Base-by-base conservation (phyloP, 768 basidiomycete genomes). In the Dioszegia aurantiaca region DNA sequence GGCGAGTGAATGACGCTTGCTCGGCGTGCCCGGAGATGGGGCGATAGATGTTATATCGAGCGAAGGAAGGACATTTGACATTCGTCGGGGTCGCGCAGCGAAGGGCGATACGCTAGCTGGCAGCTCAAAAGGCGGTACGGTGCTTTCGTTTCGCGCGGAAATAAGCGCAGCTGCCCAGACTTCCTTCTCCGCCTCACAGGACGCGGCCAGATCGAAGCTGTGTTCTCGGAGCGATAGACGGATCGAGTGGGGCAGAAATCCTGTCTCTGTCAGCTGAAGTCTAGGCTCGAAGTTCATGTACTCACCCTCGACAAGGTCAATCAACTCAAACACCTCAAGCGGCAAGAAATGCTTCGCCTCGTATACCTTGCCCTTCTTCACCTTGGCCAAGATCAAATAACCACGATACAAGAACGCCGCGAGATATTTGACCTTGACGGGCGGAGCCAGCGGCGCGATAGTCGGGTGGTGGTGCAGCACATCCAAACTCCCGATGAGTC, bases 321-420 rank as follows among this genome's bases (percentile, higher is more conserved):
- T 77, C 37, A 93, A 64, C 52, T 88, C 85, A 64, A 89, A 88
- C 19, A 84, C 83, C 43, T 82, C 81, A 21, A 95, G 78, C 39
- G 85, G 83, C 68, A 98, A 87, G 88, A 91, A 98, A 72, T 94
- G 87, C 60, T 82, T 83, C 17, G 90, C 85, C 68, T 93, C 90
- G 69, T 95, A 99, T 31, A 80, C 80, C 55, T 78, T 79, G n/a
- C 73, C 68, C 78, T 89, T 91, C 64, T 82, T 80, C 39, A 92
- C 86, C 78, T 94, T 97, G 63, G 85, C 89, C 43, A 99, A 79
- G 21, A 95, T 81, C 37, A 97, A 77, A 73, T 90, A 97, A 11
- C 88, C 90, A 11, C 87, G 86, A 33, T 92, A 99, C 42, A 99
- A 79, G 76, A 99, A 94, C 17, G 87, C 88, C 28, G 89, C 92